These are phyloP conservation scores for Pseudocohnilembus persalinus DNA, from an alignment of 169 alveolate genomes.

Conservation along the genomic window DNA sequence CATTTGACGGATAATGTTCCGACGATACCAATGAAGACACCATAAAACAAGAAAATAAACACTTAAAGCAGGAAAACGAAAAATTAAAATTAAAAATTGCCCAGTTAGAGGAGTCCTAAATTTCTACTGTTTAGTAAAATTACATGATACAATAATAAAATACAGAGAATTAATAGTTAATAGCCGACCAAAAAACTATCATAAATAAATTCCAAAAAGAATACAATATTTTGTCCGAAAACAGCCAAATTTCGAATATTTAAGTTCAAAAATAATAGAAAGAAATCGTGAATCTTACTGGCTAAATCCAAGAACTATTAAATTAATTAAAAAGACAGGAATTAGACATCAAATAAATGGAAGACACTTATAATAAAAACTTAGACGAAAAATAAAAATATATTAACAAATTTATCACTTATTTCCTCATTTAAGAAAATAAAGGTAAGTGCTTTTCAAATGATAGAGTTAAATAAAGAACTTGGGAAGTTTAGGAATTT, in stretches of 20 bases:
- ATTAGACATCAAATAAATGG: background rate
- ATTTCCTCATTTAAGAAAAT: background rate
- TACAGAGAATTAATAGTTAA: background rate
- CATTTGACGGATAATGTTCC: no score
- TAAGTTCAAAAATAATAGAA: no score
- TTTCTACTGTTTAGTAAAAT: no score
- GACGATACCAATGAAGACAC: no score
- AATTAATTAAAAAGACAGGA: no score
- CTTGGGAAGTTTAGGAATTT: background rate
- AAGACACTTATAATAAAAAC: background rate
- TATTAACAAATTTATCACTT: background rate
- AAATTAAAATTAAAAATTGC: no score
- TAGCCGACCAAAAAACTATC: background rate
- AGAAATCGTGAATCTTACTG: background rate
- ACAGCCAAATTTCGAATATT: background rate
- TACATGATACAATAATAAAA: background rate
- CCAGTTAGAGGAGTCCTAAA: no score
- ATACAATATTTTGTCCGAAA: background rate
- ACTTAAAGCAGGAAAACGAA: no score
- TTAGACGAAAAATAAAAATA: background rate
- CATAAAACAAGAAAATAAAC: no score
- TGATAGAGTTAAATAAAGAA: background rate
- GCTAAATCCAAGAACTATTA: background rate
- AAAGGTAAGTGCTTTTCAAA: background rate
- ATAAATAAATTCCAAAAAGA: background rate